A percentile compares a stretch with the other conserved stretches of the same genome.
phyloP scores from a whole-genome alignment of 1,284 basidiomycete genomes.

The Laetiporus sulphureus region DNA sequence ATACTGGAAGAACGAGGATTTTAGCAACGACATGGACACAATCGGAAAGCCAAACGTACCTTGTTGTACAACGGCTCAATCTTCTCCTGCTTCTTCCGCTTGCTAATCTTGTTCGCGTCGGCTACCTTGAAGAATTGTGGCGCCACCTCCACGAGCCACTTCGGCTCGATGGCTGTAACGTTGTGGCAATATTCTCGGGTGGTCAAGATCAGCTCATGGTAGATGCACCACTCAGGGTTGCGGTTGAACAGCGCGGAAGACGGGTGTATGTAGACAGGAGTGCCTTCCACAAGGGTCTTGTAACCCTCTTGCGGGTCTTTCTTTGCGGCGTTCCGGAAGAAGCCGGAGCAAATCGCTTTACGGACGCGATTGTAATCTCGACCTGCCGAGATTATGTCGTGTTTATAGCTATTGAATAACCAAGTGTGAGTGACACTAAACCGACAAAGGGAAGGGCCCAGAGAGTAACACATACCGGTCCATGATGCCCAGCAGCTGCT shows the following conservation, averaged over 20 bases:
- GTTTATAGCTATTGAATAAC: slow-evolving; percentile 67
- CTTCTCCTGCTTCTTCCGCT: slow-evolving; percentile 96
- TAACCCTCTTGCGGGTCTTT: slow-evolving; percentile 96
- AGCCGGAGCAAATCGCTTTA: slow-evolving; percentile 94
- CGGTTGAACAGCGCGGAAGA: slow-evolving; percentile 97
- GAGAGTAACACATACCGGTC: slow-evolving; percentile 72
- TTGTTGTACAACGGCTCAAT: slow-evolving; percentile 91
- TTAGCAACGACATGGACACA: not conserved
- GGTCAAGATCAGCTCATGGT: slow-evolving; percentile 71
- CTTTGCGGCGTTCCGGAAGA: slow-evolving; percentile 94
- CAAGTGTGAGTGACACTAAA: slow-evolving; percentile 10
- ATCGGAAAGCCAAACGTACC: slow-evolving; percentile 29
- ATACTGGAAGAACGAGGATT: slow-evolving; percentile 33
- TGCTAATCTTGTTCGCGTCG: slow-evolving; percentile 93
- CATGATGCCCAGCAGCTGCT: slow-evolving; percentile 98
- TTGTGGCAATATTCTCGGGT: slow-evolving; percentile 94
- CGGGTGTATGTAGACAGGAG: slow-evolving; percentile 96
- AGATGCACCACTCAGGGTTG: slow-evolving; percentile 75
- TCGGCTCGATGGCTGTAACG: slow-evolving; percentile 94
- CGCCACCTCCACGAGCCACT: slow-evolving; percentile 98
- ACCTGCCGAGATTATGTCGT: slow-evolving; percentile 89
- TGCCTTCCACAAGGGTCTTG: slow-evolving; percentile 96
- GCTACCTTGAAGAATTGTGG: slow-evolving; percentile 98
- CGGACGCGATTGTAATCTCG: slow-evolving; percentile 92
- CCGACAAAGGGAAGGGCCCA: slow-evolving; percentile 3